Evolutionary conservation across 352 stramenopile genomes (phyloP), one percentile per base, ranked within the genome.

Genomic region (Globisporangium acanthophoron): DNA sequence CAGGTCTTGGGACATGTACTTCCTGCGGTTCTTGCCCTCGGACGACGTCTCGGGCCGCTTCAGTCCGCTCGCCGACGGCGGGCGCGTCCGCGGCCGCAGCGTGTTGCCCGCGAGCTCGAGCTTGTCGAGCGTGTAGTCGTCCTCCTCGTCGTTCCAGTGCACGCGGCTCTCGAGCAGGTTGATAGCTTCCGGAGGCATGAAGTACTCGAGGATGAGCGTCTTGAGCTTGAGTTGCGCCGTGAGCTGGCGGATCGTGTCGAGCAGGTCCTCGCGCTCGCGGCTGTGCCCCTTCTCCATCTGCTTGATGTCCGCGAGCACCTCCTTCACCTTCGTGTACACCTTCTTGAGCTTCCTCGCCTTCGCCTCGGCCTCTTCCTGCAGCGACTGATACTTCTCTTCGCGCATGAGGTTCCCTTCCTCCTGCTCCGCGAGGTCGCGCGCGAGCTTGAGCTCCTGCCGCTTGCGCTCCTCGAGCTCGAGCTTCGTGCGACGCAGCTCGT

Each of bases 311-410:
- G 66, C 66, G 53, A 97, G 80, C 7, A 86, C 87, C 41, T 94
- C 84, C 56, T 98, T 96, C 52, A 97, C 79, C 56, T 92, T 90
- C 6, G 68, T 76, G 55, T 89, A 98, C 18, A 99, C 76, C 61
- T 98, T 98, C 60, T 98, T 97, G 37, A 99, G 79, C 67, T 99
- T 99, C 11, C 92, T 92, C 0, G 95, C 97, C 67, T 98, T 99
- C 1, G 85, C 91, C 48, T 98, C 85, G 6, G 96, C 92, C 64
- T 99, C 93, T 63, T 98, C 95, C 52, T 97, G 78, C 13, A 97
- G 57, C 3, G 84, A 88, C 58, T 88, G 76, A 62, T 91, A 92
- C 63, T 93, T 84, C 52, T 98, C 93, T 63, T 98, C 89, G 8
- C 96, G 76, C 70, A 97, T 85, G 15, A 98, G 61, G 51, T 97